A percentile compares a stretch with the other conserved stretches of the same genome.
Conservation (phyloP, 345 rosid genomes). For the Kernera saxatilis region DNA sequence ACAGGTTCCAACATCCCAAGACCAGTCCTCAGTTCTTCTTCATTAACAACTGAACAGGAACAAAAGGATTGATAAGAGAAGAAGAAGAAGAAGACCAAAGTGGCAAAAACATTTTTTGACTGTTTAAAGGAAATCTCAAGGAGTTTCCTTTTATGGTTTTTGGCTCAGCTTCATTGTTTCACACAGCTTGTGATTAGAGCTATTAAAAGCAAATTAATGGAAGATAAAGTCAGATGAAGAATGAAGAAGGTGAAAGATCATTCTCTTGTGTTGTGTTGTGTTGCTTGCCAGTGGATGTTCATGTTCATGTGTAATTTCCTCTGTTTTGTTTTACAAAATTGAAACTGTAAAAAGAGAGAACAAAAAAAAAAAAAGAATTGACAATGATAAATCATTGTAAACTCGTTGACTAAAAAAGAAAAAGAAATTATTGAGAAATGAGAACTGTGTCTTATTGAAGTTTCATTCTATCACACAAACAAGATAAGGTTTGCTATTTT, state of each 20-base stretch:
- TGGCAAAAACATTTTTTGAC: neutral
- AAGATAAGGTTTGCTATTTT: slow-evolving; percentile 19
- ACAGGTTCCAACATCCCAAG: slow-evolving; percentile 44
- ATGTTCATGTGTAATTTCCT: slow-evolving; percentile 2
- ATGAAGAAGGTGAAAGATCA: neutral
- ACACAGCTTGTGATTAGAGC: neutral
- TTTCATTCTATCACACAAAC: slow-evolving; percentile 13
- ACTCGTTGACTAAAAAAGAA: neutral
- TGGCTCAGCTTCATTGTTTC: slow-evolving; percentile 9
- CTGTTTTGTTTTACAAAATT: slow-evolving; percentile 22
- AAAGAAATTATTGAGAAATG: neutral
- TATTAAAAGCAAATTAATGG: neutral
- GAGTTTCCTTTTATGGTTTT: neutral
- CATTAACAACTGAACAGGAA: slow-evolving; percentile 14
- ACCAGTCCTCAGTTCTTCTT: slow-evolving; percentile 25
- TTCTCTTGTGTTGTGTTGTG: neutral
- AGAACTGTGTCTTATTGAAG: neutral
- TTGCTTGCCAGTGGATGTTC: slow-evolving; percentile 14
- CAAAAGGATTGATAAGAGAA: slow-evolving; percentile 14
- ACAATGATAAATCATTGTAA: neutral
- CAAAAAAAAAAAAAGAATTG: neutral
- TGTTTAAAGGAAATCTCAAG: neutral
- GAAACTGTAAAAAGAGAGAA: slow-evolving; percentile 9
- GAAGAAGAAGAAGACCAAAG: slow-evolving; percentile 1
- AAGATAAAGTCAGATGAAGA: neutral